These are phyloP conservation scores for Agaricus blazei DNA, from an alignment of 768 basidiomycete genomes.

Conservation along the genomic window DNA sequence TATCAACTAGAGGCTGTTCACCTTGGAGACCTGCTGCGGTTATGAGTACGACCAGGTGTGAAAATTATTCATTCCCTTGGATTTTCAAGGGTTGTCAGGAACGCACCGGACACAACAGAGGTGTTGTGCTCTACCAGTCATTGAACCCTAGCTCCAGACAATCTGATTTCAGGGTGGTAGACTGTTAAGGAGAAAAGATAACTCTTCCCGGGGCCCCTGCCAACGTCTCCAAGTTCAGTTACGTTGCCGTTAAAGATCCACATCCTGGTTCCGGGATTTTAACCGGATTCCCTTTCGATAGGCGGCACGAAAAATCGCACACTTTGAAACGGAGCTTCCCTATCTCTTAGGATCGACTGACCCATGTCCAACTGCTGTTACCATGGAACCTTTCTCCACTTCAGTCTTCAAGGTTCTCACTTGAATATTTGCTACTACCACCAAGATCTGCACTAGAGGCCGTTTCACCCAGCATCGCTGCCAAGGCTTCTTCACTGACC, in stretches of 20 bases:
- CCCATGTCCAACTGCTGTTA: conserved; percentile 85
- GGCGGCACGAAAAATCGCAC: conserved; percentile 55
- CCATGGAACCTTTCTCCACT: conserved; percentile 87
- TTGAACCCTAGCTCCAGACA: conserved; percentile 70
- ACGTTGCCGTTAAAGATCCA: conserved; percentile 66
- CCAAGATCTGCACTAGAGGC: conserved; percentile 86
- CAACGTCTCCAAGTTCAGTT: conserved; percentile 55
- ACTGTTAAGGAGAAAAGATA: conserved; percentile 76
- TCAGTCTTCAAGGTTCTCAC: conserved; percentile 84
- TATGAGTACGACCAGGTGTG: conserved; percentile 72
- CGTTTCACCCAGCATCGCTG: conserved; percentile 54
- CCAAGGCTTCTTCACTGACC: conserved; percentile 77
- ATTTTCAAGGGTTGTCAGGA: conserved; percentile 70
- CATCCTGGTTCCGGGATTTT: conserved; percentile 76
- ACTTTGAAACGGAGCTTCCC: conserved; percentile 71
- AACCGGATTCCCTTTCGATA: conserved; percentile 78
- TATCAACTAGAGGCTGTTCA: conserved; percentile 79
- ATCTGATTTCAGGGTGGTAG: conserved; percentile 70
- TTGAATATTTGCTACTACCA: conserved; percentile 88
- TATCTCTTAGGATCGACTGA: conserved; percentile 82
- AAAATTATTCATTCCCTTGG: conserved; percentile 69
- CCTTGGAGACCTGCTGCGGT: conserved; percentile 79
- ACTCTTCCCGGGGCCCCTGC: conserved; percentile 70
- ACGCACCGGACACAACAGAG: conserved; percentile 69
- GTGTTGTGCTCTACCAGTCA: conserved; percentile 68